Base-by-base conservation (phyloP, 306 rosid genomes). In the Cajanus cajan region DNA sequence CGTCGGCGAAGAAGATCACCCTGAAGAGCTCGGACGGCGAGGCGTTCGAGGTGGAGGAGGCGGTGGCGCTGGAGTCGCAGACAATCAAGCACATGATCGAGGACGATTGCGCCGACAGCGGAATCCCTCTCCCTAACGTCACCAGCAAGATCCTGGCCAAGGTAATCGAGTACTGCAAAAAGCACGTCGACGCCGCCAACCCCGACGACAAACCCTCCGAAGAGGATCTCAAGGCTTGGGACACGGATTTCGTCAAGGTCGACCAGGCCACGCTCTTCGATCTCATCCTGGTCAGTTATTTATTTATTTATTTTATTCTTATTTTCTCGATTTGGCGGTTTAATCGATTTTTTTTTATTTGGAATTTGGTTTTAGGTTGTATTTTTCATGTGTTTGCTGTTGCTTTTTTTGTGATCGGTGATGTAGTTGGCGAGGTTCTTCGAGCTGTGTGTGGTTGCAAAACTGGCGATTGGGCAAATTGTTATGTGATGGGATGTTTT, bases 231-330 rank as follows among this genome's bases (percentile, higher is more conserved):
- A 89, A 86, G 78, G 12, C 74, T 0, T 89, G 96, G 98, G 96
- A 93, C 40, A 21, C 50, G 0, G 98, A 93, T 10, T 91, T 91
- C 63, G 90, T 90, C 14, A 87, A 84, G 82, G 97, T 94, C 28
- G 98, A 91, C 52, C 96, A 89, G 69, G 87, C 90, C n/a, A 86
- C 93, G 7, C 92, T 91, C 12, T 91, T 90, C 50, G 96, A 94
- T 82, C 97, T 94, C 66, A 90, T 91, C 74, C 69, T 87, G 88
- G 98, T 91, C 3, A 9, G 86, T 66, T 36, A 1, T 24, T 1
- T 2, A 25, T 22, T 4, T 1, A 28, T 28, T 28, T 28, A 28
- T 28, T n/a, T 28, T 28, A 28, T 28, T 28, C 1, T 28, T 6
- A 4, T 51, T 34, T 1, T 16, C 5, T 67, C 7, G 14, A 33